Percentiles rank a stretch among this genome's conserved stretches.
Conservation (phyloP, 306 rosid genomes). For the Alnus rubra region DNA sequence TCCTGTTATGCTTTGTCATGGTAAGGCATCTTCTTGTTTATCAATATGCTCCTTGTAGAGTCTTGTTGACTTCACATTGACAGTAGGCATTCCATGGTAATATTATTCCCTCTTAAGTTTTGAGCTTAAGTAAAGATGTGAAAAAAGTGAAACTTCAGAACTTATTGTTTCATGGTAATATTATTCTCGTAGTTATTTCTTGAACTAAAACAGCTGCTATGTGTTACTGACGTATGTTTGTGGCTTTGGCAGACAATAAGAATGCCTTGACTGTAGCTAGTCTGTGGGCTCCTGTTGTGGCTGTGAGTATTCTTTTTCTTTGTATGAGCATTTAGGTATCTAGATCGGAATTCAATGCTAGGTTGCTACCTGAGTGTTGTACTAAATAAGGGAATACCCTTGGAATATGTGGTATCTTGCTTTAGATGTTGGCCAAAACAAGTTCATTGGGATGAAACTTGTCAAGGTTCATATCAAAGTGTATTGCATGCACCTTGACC, state of each 20-base stretch:
- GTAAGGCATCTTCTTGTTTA: background rate
- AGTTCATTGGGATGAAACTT: conserved; percentile 4
- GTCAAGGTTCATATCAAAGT: background rate
- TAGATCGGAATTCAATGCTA: conserved; percentile 1
- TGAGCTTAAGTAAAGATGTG: background rate
- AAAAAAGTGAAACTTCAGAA: background rate
- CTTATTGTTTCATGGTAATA: background rate
- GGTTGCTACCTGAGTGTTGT: conserved; percentile 16
- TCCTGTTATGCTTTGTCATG: background rate
- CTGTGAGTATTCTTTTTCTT: conserved; percentile 65
- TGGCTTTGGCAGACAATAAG: conserved; percentile 68
- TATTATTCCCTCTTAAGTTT: background rate
- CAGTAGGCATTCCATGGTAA: background rate
- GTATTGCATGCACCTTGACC: background rate
- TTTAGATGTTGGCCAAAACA: background rate
- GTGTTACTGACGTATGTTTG: conserved; percentile 29
- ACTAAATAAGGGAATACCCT: background rate
- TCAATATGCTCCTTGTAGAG: background rate
- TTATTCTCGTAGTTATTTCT: background rate
- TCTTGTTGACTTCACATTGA: background rate
- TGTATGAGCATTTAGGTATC: conserved; percentile 9
- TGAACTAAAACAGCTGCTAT: conserved; percentile 8
- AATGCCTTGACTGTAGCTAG: conserved; percentile 68
- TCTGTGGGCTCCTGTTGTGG: conserved; percentile 97
- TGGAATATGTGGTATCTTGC: conserved; percentile 4